A percentile compares a stretch with the other conserved stretches of the same genome.
These are phyloP conservation scores for Cutaneotrichosporon sp. DNA, from an alignment of 1,284 basidiomycete species.

Conservation along the genomic window DNA sequence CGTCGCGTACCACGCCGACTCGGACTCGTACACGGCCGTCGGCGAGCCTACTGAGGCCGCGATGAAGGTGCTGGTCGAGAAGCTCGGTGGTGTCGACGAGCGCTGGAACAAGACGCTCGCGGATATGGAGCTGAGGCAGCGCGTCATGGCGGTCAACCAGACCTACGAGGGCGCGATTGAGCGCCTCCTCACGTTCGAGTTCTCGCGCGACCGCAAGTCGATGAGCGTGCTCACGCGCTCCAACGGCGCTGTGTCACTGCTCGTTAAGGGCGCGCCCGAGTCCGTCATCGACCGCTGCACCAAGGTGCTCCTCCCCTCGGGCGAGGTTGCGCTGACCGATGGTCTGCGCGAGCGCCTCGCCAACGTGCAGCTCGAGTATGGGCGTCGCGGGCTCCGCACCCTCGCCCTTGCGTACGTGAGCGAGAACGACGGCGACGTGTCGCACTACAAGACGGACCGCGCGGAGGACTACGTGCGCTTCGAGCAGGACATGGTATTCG, in stretches of 20 bases:
- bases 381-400: constrained; percentile 78
- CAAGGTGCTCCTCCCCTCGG: constrained; percentile 68
- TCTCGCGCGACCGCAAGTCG: constrained; percentile 96
- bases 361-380: constrained; percentile 68
- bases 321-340: constrained; percentile 61
- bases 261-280: constrained; percentile 96
- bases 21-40: constrained; percentile 74
- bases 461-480: constrained; percentile 82
- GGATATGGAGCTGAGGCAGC: constrained; percentile 62
- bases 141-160: constrained; percentile 81
- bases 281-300: constrained; percentile 83
- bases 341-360: constrained; percentile 66
- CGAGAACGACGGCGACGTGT: constrained; percentile 70
- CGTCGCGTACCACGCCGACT: constrained; percentile 72
- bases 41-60: constrained; percentile 98
- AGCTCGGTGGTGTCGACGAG: constrained; percentile 61
- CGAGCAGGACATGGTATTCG: constrained; percentile 88
- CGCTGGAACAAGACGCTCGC: constrained; percentile 60
- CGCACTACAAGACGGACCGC: constrained; percentile 76
- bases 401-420: constrained; percentile 89
- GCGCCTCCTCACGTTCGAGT: constrained; percentile 91
- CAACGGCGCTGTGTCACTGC: constrained; percentile 64
- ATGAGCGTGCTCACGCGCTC: constrained; percentile 84
- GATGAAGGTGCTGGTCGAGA: constrained; percentile 89
- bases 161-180: constrained; percentile 73